Conservation (phyloP, 306 rosid genomes). For the Trifolium repens region DNA sequence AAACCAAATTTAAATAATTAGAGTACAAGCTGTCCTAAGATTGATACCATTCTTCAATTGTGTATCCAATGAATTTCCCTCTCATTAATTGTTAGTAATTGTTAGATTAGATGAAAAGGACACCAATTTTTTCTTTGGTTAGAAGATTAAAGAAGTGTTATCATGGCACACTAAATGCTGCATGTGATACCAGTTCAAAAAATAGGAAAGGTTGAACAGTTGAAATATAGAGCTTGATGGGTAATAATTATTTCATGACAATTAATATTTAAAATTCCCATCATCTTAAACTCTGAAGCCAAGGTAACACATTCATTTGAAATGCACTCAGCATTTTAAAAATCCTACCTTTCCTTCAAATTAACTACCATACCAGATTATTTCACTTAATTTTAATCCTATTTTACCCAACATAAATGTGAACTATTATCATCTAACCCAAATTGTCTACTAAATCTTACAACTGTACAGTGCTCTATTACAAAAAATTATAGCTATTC, state of each 20-base stretch:
- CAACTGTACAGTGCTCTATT: background rate
- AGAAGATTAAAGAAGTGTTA: constrained; percentile 27
- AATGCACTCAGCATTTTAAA: background rate
- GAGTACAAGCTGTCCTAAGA: constrained; percentile 25
- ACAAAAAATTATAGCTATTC: background rate
- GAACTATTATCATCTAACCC: background rate
- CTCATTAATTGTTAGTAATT: constrained; percentile 25
- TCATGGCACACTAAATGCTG: constrained; percentile 40
- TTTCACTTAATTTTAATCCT: background rate
- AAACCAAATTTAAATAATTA: constrained; percentile 40
- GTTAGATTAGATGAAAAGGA: constrained; percentile 47
- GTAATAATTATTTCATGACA: constrained; percentile 1
- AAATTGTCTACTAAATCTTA: background rate
- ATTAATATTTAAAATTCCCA: too few species aligned
- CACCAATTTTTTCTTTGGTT: constrained; percentile 44
- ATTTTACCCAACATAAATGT: background rate
- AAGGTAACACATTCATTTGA: background rate
- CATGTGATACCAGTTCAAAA: constrained; percentile 51
- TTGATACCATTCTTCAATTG: constrained; percentile 32
- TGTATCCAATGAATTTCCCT: constrained; percentile 38
- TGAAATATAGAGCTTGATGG: constrained; percentile 3
- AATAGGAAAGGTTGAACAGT: constrained; percentile 15
- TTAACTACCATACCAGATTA: background rate
- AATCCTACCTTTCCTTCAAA: background rate
- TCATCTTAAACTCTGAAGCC: background rate